Evolutionary conservation across 2,329 filamentous ascomycete species (phyloP).

Genomic region (Penicillium concentricum): DNA sequence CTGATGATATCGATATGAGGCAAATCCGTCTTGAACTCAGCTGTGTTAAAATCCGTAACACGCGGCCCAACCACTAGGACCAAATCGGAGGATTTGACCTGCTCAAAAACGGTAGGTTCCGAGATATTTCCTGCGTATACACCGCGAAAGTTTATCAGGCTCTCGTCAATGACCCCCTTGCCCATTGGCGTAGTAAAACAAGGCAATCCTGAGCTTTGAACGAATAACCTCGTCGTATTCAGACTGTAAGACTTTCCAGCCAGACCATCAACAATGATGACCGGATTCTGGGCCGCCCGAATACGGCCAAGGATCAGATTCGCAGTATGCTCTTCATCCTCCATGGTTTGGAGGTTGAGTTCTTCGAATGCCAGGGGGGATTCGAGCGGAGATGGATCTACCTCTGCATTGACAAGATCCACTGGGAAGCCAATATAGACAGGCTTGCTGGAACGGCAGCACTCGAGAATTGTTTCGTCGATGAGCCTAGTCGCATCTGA

Average conservation of each 20-base stretch:
- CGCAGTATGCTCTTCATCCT: slow-evolving; percentile 61
- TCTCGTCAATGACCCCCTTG: slow-evolving; percentile 75
- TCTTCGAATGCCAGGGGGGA: slow-evolving; percentile 60
- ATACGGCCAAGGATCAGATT: slow-evolving; percentile 69
- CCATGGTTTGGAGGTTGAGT: slow-evolving; percentile 56
- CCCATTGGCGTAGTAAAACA: slow-evolving; percentile 85
- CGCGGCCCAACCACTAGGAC: slow-evolving; percentile 35
- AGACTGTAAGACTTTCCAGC: slow-evolving; percentile 72
- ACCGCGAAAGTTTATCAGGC: slow-evolving; percentile 67
- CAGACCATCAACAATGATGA: slow-evolving; percentile 77
- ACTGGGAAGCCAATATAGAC: slow-evolving; percentile 79
- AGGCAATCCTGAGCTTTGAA: slow-evolving; percentile 69
- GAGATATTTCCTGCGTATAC: slow-evolving; percentile 75
- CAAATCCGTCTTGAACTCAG: slow-evolving; percentile 69
- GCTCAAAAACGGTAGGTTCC: slow-evolving; percentile 44
- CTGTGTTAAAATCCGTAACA: slow-evolving; percentile 53
- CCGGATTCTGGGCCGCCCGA: slow-evolving; percentile 66
- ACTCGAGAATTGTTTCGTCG: slow-evolving; percentile 69
- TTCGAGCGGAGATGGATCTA: slow-evolving; percentile 67
- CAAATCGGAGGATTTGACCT: slow-evolving; percentile 31
- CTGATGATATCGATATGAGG: slow-evolving; percentile 70
- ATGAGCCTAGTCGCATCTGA: slow-evolving; percentile 70
- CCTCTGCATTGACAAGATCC: slow-evolving; percentile 71
- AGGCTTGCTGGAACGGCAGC: slow-evolving; percentile 67
- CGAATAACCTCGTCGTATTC: slow-evolving; percentile 65